phyloP scores from a whole-genome alignment of 192 early-diverging fungal species.

The Mortierella hygrophila region DNA sequence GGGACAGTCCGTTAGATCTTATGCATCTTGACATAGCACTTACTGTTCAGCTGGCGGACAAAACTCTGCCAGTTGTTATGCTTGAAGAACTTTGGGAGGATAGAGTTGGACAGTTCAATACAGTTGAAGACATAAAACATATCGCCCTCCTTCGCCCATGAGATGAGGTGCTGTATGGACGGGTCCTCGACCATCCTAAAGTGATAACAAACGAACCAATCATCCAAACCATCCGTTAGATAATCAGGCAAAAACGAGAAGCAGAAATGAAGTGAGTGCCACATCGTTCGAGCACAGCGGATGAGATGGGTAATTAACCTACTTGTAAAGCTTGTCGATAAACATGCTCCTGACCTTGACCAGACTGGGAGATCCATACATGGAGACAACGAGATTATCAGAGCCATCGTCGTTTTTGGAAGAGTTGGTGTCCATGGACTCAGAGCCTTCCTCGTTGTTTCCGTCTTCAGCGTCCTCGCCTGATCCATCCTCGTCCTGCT shows the following conservation, averaged over 20 bases:
- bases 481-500: conserved; percentile 46
- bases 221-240: background rate
- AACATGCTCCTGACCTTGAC: conserved; percentile 57
- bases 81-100: conserved; percentile 90
- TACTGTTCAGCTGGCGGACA: conserved; percentile 89
- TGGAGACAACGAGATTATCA: conserved; percentile 36
- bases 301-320: background rate
- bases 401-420: conserved; percentile 49
- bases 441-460: conserved; percentile 32
- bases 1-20: background rate
- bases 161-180: conserved; percentile 70
- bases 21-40: conserved; percentile 15
- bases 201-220: background rate
- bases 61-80: conserved; percentile 95
- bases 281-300: background rate
- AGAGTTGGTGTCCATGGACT: conserved; percentile 40
- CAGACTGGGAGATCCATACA: conserved; percentile 52
- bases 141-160: conserved; percentile 87
- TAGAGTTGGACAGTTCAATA: conserved; percentile 81
- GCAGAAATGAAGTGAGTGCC: background rate
- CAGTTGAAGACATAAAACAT: conserved; percentile 91
- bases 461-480: conserved; percentile 37
- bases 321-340: conserved; percentile 55
- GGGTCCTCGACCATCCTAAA: conserved; percentile 81
- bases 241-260: background rate